Evolutionary conservation across 371 early-diverging fungal species (phyloP).

Genomic region (Mucor velutinosus): DNA sequence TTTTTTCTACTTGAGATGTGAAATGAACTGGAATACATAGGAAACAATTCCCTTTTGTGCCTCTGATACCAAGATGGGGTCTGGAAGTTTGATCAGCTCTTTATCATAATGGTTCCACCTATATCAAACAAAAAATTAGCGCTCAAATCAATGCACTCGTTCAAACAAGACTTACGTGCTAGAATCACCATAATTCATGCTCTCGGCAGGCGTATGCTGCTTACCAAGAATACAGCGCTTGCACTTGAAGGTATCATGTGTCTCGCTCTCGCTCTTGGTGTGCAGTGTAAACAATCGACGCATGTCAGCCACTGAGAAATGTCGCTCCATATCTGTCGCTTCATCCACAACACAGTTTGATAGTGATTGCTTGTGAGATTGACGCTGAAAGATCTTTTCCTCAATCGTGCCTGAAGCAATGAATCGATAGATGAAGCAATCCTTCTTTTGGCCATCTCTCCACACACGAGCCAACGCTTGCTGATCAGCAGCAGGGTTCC

Average conservation of each 20-base stretch:
- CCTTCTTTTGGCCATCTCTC: conserved; percentile 97
- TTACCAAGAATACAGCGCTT: conserved; percentile 81
- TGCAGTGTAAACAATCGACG: conserved; percentile 86
- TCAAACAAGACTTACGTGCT: conserved; percentile 44
- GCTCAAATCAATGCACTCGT: not conserved
- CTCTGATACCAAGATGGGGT: conserved; percentile 75
- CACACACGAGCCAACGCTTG: conserved; percentile 95
- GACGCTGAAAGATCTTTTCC: conserved; percentile 97
- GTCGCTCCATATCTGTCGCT: conserved; percentile 87
- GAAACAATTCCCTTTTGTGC: conserved; percentile 75
- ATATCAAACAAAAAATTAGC: conserved; percentile 1
- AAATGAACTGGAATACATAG: conserved; percentile 92
- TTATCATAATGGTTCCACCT: conserved; percentile 91
- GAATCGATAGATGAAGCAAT: conserved; percentile 92
- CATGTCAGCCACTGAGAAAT: conserved; percentile 90
- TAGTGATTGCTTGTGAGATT: conserved; percentile 87
- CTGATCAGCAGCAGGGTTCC: conserved; percentile 83
- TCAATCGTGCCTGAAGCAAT: conserved; percentile 96
- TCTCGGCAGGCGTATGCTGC: conserved; percentile 73
- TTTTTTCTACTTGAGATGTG: conserved; percentile 53
- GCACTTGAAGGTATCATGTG: conserved; percentile 97
- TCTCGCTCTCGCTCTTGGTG: conserved; percentile 81
- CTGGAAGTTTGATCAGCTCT: conserved; percentile 73
- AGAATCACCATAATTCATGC: conserved; percentile 75
- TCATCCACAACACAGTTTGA: conserved; percentile 95